Base-by-base conservation (phyloP, 2,329 filamentous ascomycete genomes). In the Monosporascus sp. region DNA sequence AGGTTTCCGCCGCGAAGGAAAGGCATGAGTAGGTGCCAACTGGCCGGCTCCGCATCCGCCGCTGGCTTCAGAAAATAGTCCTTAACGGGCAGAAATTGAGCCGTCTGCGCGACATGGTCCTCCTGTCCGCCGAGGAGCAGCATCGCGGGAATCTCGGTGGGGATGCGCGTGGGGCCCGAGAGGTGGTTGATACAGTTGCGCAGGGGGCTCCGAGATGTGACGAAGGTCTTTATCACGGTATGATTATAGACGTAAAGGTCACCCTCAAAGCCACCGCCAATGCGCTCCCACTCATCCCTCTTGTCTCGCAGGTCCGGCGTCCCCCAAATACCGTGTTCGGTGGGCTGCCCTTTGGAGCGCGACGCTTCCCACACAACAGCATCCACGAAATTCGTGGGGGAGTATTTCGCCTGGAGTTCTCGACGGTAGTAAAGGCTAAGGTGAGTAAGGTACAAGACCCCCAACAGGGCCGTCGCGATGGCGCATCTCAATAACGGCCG, bases 1-100 rank as follows among this genome's bases (percentile, higher is more conserved):
- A 66, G 56, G 45, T 62, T 64, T 17, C 67, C 68, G 1, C 59
- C 53, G 15, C 52, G 51, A 9, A 66, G 53, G 22, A 64, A 60
- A 3, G 63, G 65, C 7, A 64, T 68, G 35, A 69, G 54, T 2
- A 68, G 55, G 37, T 69, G 61, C 66, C 67, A 70, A n/a, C 43
- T 50, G 9, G 50, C 51, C 17, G 50, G 41, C 18, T 44, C 25
- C n/a, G 50, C 25, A 56, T 55, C 1, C 43, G 53, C 4, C 41
- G 47, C 24, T 1, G 63, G 55, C 22, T 61, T 56, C 7, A 68
- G 51, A 48, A 69, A 68, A 52, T 67, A 68, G 52, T 69, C 68
- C 15, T 55, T 55, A 17, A n/a, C 60, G 2, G 67, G 61, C 11
- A 70, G 49, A 50, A 68, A 68, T 24, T 52, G 54, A 25, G 50